Conservation (phyloP, 2,329 filamentous ascomycete genomes). For the Fusarium floridanum region DNA sequence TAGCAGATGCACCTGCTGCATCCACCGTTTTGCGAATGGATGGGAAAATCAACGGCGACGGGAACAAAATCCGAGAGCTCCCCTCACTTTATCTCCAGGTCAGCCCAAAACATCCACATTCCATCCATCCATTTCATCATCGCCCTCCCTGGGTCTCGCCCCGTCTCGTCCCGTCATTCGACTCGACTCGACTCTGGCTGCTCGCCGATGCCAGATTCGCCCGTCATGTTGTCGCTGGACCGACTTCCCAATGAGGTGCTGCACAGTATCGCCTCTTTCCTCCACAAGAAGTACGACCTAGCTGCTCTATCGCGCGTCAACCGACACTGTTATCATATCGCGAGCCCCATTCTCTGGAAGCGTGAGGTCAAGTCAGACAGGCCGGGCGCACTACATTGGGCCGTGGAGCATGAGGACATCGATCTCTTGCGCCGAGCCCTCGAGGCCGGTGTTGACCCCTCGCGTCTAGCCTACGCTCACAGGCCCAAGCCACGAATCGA, state of each 20-base stretch:
- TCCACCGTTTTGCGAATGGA: constrained; percentile 6
- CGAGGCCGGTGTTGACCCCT: constrained; percentile 41
- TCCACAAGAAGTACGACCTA: constrained; percentile 45
- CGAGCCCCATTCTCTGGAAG: constrained; percentile 46
- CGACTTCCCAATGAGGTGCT: constrained; percentile 48
- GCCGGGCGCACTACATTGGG: constrained; percentile 46
- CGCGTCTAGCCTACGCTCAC: constrained; percentile 43
- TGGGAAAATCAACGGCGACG: constrained; percentile 19
- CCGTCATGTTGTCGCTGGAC: constrained; percentile 47
- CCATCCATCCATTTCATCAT: constrained; percentile 1
- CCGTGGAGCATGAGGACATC: constrained; percentile 41
- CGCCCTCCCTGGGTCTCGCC: not conserved
- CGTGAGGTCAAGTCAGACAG: constrained; percentile 44
- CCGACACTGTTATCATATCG: constrained; percentile 43
- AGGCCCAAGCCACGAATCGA: constrained; percentile 45
- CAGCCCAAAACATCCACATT: constrained; percentile 15
- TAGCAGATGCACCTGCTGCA: constrained; percentile 15
- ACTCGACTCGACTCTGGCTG: constrained; percentile 15
- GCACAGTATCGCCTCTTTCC: constrained; percentile 40
- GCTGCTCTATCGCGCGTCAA: constrained; percentile 43
- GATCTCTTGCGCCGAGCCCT: constrained; percentile 41
- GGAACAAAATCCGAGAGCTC: constrained; percentile 34
- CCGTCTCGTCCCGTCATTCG: not conserved
- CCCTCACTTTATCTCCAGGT: constrained; percentile 27
- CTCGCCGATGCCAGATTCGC: constrained; percentile 30